Percentiles rank a stretch among this genome's conserved stretches.
These are phyloP conservation scores for Entomortierella beljakovae DNA, from an alignment of 192 early-diverging fungal species.

Conservation along the genomic window DNA sequence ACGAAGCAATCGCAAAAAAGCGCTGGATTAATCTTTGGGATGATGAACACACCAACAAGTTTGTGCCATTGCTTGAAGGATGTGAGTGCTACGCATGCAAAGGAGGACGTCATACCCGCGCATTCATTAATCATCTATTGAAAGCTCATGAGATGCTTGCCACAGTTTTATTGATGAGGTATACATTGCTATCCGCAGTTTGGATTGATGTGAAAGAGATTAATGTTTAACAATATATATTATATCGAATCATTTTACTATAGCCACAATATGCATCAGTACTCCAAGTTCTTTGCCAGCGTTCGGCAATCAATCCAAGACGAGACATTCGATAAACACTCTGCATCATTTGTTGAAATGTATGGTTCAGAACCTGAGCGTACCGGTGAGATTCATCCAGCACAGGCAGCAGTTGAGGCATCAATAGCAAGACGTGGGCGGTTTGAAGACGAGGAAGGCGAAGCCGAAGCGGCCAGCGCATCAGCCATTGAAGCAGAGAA, in stretches of 20 bases:
- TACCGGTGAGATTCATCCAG: constrained; percentile 32
- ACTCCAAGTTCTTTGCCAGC: constrained; percentile 47
- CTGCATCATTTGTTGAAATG: constrained; percentile 12
- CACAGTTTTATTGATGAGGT: constrained; percentile 78
- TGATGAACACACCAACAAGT: constrained; percentile 64
- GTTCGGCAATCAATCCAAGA: constrained; percentile 42
- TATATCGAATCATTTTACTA: background rate
- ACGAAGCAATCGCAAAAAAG: background rate
- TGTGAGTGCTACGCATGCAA: constrained; percentile 78
- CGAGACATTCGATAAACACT: constrained; percentile 34
- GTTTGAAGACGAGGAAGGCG: constrained; percentile 2
- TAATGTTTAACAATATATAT: background rate
- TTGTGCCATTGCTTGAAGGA: constrained; percentile 67
- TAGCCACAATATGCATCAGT: constrained; percentile 57
- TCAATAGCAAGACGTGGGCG: constrained; percentile 26
- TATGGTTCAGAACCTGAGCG: constrained; percentile 39
- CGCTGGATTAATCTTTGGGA: constrained; percentile 70
- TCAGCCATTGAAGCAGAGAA: constrained; percentile 11
- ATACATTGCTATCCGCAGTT: too few relatives aligned
- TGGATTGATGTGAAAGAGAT: too few relatives aligned
- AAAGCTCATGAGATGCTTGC: constrained; percentile 83
- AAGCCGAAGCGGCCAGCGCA: background rate
- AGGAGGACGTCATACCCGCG: constrained; percentile 68
- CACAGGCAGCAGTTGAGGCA: constrained; percentile 27
- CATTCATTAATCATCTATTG: constrained; percentile 81